Percentiles rank a stretch among this genome's conserved stretches.
Conservation (phyloP, 176 grass and related monocot genomes). For the Avena eriantha region DNA sequence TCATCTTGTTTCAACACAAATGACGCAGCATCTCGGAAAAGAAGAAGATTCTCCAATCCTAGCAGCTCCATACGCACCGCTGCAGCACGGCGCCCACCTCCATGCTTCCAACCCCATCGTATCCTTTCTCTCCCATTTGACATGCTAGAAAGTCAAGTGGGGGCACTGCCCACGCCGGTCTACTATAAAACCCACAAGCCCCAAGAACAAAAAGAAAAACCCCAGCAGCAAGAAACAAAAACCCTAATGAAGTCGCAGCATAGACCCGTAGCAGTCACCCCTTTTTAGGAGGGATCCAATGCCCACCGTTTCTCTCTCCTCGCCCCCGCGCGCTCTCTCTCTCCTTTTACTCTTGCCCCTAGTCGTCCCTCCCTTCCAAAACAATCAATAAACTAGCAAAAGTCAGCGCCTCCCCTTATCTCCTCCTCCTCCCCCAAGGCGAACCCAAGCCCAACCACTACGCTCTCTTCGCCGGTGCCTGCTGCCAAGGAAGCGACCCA, state of each 20-base stretch:
- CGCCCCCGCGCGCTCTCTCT: not conserved
- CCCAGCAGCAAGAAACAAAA: not conserved
- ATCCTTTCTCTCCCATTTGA: slow-evolving; percentile 48
- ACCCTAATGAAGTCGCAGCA: not conserved
- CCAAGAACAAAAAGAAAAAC: slow-evolving; percentile 17
- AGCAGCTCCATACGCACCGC: not conserved
- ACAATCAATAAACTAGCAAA: slow-evolving; percentile 52
- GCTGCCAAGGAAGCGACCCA: not conserved
- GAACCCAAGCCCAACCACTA: slow-evolving; percentile 33
- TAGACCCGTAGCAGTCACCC: slow-evolving; percentile 47
- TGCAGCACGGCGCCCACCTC: not conserved
- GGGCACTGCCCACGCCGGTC: not conserved
- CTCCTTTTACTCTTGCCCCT: slow-evolving; percentile 36
- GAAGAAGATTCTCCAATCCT: not conserved
- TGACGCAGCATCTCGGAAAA: too few relatives aligned
- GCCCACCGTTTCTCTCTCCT: slow-evolving; percentile 40
- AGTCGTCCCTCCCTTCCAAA: slow-evolving; percentile 36
- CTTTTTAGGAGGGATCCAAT: slow-evolving; percentile 59
- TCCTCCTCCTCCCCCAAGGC: slow-evolving; percentile 3
- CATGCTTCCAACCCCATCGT: not conserved
- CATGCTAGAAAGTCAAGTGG: slow-evolving; percentile 55
- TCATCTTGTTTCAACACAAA: not conserved
- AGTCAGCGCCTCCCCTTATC: slow-evolving; percentile 78
- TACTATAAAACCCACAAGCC: slow-evolving; percentile 4
- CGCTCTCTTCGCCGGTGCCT: not conserved